Evolutionary conservation across 371 early-diverging fungal genomes (phyloP), one percentile per base, ranked within the genome.

Genomic region (Lichtheimia corymbifera): DNA sequence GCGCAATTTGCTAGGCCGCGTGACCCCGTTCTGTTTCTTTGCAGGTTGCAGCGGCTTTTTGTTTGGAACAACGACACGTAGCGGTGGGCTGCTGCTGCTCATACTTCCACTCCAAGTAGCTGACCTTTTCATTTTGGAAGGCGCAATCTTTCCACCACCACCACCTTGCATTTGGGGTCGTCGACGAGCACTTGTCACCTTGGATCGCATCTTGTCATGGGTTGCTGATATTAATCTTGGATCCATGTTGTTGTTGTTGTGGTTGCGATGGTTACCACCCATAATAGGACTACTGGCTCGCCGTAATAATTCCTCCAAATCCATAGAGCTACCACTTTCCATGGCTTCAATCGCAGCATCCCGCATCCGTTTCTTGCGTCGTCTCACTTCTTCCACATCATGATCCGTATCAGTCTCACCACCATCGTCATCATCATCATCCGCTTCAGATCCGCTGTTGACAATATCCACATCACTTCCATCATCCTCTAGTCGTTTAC

Each of bases 331-430:
- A 13, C 70, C 70, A 20, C 58, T 73, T 30, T 69, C 70, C 70
- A 73, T 73, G 49, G 74, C 74, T 52, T 69, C 67, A 52, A 73
- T 70, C 18, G 74, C 74, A 4, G 70, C 74, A 49, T 67, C 70
- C 2, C 74, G 62, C 66, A 70, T 70, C 45, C 60, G 61, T 54
- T 70, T 69, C 66, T 70, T 70, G 15, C 65, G 65, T 28, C 53
- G 53, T 3, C 74, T 65, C n/a, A 73, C 74, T 61, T 68, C 66
- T 53, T 72, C 66, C 4, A 72, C 66, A 58, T 72, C 72, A 5
- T 51, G 60, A 55, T 72, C 72, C 5, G 72, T 64, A 30, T 72
- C 72, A 0, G 72, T 72, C 30, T 71, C 72, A 24, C 50, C 63
- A 18, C 58, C 72, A 25, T 59, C 58, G 5, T 58, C 52, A 7